Evolutionary conservation across 768 basidiomycete species (phyloP), one percentile per base, ranked within the genome.

Genomic region (Trametes coccinea): DNA sequence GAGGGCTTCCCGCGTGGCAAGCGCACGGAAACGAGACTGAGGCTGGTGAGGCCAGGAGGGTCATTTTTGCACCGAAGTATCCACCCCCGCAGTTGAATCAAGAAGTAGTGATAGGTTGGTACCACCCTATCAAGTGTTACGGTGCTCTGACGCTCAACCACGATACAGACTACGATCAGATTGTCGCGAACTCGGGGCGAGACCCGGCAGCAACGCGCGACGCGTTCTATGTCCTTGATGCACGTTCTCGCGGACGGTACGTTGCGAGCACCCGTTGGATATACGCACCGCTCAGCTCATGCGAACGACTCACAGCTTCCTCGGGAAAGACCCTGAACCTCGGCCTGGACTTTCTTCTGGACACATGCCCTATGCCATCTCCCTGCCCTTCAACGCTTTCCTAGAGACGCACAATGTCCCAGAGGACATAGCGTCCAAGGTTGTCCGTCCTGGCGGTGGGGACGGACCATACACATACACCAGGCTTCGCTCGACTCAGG

Each of bases 1-100:
- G 97, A n/a, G 96, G 95, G 17, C 82, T 98, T 11, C 93, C 92
- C 34, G 77, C 83, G 43, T 96, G 92, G 92, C 78, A 84, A 60
- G 81, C 80, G 33, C 86, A 90, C 70, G 86, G 87, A 17, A 76
- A 82, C 14, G 77, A 80, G n/a, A 69, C 84, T 9, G 87, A 85
- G 51, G 69, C 70, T 27, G 75, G 76, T 5, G 57, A 70, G 31
- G 60, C 69, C 17, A 60, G 61, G 51, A 68, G 72, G 16, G 66
- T 67, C 5, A 13, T 10, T 11, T 49, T 51, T 39, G 65, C 64
- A 64, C 67, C 74, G 40, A 67, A 59, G 2, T 92, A 92, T 69
- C 78, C 84, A 41, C 71, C 72, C 29, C 89, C 89, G 48, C 62
- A 73, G 54, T 69, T 91, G 65, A 76, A 85, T 61, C 67, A 71